Percentiles rank a stretch among this genome's conserved stretches.
Evolutionary conservation across 805 yeast species (phyloP).

Genomic region (Zygoascus biomembranicola): DNA sequence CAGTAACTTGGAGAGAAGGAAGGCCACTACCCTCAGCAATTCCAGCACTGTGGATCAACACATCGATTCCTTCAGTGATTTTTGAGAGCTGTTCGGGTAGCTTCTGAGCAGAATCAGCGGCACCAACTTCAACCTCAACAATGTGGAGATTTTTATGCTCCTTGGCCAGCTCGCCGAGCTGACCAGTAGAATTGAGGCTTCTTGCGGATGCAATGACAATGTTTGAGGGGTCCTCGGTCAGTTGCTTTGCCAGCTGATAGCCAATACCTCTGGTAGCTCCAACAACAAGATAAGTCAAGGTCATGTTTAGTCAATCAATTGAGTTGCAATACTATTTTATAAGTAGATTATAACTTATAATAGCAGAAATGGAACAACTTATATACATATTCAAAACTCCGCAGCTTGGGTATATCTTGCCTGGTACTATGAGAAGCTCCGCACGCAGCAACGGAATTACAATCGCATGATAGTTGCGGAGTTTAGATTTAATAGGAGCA

Average conservation of each 20-base stretch:
- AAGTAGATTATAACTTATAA: too few relatives aligned
- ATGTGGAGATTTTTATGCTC: constrained; percentile 19
- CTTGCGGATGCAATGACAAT: constrained; percentile 21
- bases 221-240: constrained; percentile 16
- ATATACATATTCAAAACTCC: too few relatives aligned
- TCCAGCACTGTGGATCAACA: constrained; percentile 25
- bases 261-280: constrained; percentile 34
- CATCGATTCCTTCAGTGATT: constrained; percentile 21
- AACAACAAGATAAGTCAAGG: constrained; percentile 21
- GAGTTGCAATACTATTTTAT: too few relatives aligned
- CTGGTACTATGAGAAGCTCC: too few relatives aligned
- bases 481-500: too few relatives aligned
- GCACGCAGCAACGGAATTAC: too few relatives aligned
- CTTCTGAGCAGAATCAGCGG: constrained; percentile 14
- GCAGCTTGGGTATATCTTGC: too few relatives aligned
- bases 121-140: constrained; percentile 19
- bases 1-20: constrained; percentile 1
- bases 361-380: too few relatives aligned
- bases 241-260: constrained; percentile 25
- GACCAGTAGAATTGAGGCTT: constrained; percentile 10
- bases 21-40: constrained; percentile 5
- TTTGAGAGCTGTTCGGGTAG: constrained; percentile 13
- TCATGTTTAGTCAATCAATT: too few relatives aligned
- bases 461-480: too few relatives aligned
- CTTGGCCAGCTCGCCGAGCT: constrained; percentile 7